A percentile compares a stretch with the other conserved stretches of the same genome.
phyloP scores from a whole-genome alignment of 495 filamentous ascomycete genomes.

The Astrothelium subdiscretum region DNA sequence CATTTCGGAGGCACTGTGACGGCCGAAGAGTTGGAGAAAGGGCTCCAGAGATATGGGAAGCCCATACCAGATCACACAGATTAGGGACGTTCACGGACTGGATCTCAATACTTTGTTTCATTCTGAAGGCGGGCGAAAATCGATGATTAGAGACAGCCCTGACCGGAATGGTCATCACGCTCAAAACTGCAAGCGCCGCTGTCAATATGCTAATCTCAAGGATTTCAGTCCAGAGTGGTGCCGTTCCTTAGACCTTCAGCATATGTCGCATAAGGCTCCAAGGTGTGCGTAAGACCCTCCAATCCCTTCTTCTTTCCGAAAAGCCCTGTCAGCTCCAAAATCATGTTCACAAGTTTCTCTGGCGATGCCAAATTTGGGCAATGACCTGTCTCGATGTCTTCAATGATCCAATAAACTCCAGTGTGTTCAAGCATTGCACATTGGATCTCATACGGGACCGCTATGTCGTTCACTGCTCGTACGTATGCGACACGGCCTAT shows the following conservation, averaged over 20 bases:
- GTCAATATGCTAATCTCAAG: neutral
- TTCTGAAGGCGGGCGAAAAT: neutral
- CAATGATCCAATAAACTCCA: constrained; percentile 11
- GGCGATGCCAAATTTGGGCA: constrained; percentile 13
- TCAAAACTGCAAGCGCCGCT: neutral
- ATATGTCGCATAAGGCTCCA: neutral
- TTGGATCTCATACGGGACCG: neutral
- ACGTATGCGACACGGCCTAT: constrained; percentile 7
- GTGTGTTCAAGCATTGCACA: neutral
- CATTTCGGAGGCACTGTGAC: neutral
- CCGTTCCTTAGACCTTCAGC: neutral
- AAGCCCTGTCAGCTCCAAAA: neutral
- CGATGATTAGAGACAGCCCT: neutral
- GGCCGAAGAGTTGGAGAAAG: neutral
- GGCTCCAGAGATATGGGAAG: neutral
- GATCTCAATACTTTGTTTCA: neutral
- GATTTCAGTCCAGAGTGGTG: neutral
- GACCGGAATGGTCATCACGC: neutral
- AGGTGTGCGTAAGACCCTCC: neutral
- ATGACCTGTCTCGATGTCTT: constrained; percentile 14
- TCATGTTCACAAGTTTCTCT: constrained; percentile 7
- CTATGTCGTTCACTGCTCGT: constrained; percentile 1
- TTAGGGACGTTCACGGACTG: neutral
- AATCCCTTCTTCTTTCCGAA: neutral
- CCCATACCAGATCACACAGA: neutral